Evolutionary conservation across 2,329 filamentous ascomycete genomes (phyloP).

Genomic region (Trichoderma breve): DNA sequence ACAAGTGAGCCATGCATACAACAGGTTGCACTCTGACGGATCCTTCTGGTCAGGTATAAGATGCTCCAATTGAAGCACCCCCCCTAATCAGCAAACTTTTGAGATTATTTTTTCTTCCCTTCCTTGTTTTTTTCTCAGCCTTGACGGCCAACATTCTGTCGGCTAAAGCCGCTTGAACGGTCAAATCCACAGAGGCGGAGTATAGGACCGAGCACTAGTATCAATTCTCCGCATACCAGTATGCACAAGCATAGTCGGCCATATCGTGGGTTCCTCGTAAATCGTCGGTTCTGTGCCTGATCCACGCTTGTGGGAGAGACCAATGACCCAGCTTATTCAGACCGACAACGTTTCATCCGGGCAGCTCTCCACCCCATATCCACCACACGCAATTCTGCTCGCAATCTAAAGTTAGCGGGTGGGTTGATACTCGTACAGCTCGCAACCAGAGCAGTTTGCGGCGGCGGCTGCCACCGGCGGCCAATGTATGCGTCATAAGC

Average conservation of each 20-base stretch:
- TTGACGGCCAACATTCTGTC: neutral
- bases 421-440: constrained; percentile 2
- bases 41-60: neutral
- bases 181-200: neutral
- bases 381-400: neutral
- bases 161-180: neutral
- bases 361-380: constrained; percentile 7
- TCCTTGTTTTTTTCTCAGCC: neutral
- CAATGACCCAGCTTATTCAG: constrained; percentile 7
- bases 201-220: neutral
- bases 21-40: neutral
- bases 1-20: neutral
- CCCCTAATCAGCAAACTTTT: neutral
- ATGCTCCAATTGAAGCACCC: neutral
- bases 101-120: neutral
- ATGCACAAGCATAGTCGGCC: neutral
- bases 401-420: constrained; percentile 13
- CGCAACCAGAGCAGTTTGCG: constrained; percentile 4
- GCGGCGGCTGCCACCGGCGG: neutral
- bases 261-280: neutral
- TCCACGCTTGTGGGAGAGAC: constrained; percentile 11
- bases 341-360: constrained; percentile 17
- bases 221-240: neutral
- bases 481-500: constrained; percentile 5
- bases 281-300: constrained; percentile 12